Evolutionary conservation across 495 filamentous ascomycete genomes (phyloP), one percentile per base, ranked within the genome.

Genomic region (Aspergillus ellipticus): DNA sequence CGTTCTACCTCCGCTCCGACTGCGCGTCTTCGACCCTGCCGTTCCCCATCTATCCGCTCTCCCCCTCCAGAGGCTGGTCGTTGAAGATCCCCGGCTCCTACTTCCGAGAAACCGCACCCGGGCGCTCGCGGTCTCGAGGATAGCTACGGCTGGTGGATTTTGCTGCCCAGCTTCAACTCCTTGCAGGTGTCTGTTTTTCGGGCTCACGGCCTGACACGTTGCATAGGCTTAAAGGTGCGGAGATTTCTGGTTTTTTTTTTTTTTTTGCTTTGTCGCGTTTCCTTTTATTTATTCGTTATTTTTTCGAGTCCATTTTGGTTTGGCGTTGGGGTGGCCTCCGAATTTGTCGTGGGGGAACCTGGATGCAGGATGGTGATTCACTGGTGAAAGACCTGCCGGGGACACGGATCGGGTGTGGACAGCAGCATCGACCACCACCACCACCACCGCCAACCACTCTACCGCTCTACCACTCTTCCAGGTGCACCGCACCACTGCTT

Each of bases 171-270:
- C 49, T 49, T n/a, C 57, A 33, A 55, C 57, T 64, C 61, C 61
- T 64, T 64, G 61, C 61, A 64, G 61, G 46, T 54, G 46, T 59
- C 57, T 54, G 46, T 59, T 54, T 24, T 28, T 56, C 41, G 24
- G 48, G 54, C 50, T 54, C 42, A 21, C 45, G 55, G 54, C 51
- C 52, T 58, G 58, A 60, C 57, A 64, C 58, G 55, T 58, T 58
- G 57, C 45, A 48, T 58, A 49, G 43, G 31, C 37, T 56, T 45
- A 33, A 41, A 54, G 55, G 61, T 55, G 55, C 49, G 42, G 61
- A 20, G 50, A 47, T 39, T 29, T 53, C 46, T 39, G 21, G 8
- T 37, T 52, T 47, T 4, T 16, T 43, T 6, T 41, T 41, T 41
- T 42, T 21, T 29, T 51, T 11, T 45, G 28, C 51, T 54, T 39